phyloP scores from a whole-genome alignment of 257 asterid genomes.

The Ocimum tenuiflorum region DNA sequence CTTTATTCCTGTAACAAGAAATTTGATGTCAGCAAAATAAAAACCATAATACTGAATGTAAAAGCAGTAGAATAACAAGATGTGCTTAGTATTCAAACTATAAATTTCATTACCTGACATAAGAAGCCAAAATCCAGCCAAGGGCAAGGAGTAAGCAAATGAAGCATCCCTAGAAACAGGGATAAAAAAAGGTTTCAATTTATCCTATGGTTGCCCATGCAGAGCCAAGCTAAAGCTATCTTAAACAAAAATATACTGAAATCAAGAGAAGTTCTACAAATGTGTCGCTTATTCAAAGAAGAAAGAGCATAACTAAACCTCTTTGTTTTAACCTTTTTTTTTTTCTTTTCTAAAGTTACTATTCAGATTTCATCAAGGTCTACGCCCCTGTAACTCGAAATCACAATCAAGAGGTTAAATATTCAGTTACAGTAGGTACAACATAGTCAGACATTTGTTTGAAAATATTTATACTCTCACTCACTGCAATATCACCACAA shows the following conservation, averaged over 20 bases:
- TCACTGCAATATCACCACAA: too few species aligned
- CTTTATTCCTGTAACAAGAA: constrained; percentile 63
- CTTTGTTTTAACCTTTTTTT: too few species aligned
- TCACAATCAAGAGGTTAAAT: too few species aligned
- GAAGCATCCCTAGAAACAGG: constrained; percentile 58
- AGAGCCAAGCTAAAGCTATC: constrained; percentile 1
- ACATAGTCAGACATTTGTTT: too few species aligned
- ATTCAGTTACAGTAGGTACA: too few species aligned
- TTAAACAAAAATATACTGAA: constrained; percentile 1
- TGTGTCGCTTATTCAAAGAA: too few species aligned
- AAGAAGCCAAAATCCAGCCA: constrained; percentile 94
- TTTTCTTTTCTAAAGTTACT: too few species aligned
- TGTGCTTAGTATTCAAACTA: neutral
- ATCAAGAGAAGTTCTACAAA: too few species aligned
- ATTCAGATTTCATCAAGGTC: too few species aligned
- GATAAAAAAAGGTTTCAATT: constrained; percentile 2
- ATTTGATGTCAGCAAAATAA: constrained; percentile 7
- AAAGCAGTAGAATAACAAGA: neutral
- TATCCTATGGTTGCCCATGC: constrained; percentile 2
- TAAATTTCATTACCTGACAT: constrained; percentile 57
- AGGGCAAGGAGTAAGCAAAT: constrained; percentile 81
- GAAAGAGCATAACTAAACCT: too few species aligned
- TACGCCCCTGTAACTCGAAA: too few species aligned
- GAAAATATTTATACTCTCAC: too few species aligned
- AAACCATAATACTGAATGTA: constrained; percentile 6